These are phyloP conservation scores for Alternaria dauci DNA, from an alignment of 2,329 filamentous ascomycete species.

Conservation along the genomic window DNA sequence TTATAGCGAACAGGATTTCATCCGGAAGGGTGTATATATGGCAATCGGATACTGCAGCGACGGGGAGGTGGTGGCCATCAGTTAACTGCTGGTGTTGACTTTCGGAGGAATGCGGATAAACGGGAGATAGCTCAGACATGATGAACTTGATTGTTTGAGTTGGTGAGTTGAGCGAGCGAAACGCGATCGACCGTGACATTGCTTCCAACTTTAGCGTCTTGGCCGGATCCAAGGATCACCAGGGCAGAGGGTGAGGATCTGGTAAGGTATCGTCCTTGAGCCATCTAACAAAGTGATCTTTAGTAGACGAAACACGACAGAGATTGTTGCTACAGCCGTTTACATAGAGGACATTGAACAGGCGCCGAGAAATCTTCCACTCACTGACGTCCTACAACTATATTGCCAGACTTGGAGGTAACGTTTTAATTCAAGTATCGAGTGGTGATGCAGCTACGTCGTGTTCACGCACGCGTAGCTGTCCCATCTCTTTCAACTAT, in stretches of 20 bases:
- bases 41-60: background rate
- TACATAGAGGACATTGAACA: too few species aligned
- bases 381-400: background rate
- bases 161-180: background rate
- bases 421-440: conserved; percentile 11
- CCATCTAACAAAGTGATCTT: too few species aligned
- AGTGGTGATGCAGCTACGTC: conserved; percentile 23
- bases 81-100: background rate
- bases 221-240: background rate
- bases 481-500: conserved; percentile 21
- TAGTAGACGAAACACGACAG: too few species aligned
- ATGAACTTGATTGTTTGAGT: background rate
- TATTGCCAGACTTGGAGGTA: background rate
- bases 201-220: background rate
- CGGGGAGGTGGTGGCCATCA: background rate
- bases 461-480: conserved; percentile 13
- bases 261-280: too few species aligned
- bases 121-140: too few species aligned
- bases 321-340: too few species aligned
- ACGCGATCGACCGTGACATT: background rate
- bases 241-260: background rate
- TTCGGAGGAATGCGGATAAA: background rate
- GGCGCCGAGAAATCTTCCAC: too few species aligned
- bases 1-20: conserved; percentile 12
- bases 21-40: conserved; percentile 12